Evolutionary conservation across 495 filamentous ascomycete genomes (phyloP).

Genomic region (Xylaria acuta): DNA sequence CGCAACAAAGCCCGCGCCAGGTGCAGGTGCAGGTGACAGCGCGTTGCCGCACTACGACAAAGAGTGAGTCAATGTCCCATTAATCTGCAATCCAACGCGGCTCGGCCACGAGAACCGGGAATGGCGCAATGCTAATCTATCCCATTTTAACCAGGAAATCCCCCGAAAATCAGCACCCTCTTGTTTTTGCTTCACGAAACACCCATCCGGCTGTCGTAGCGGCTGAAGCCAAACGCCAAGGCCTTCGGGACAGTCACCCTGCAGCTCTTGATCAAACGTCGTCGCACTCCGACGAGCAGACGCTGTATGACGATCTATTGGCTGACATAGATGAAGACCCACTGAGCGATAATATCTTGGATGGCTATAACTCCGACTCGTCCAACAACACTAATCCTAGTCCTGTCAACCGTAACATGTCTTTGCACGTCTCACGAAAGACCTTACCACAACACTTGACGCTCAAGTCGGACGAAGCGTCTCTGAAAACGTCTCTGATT

Average conservation of each 20-base stretch:
- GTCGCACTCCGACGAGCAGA: conserved; percentile 35
- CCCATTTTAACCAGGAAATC: conserved; percentile 38
- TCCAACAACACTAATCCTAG: conserved; percentile 37
- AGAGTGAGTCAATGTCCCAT: conserved; percentile 40
- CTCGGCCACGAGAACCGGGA: conserved; percentile 4
- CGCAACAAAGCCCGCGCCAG: conserved; percentile 22
- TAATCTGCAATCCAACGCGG: conserved; percentile 33
- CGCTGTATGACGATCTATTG: conserved; percentile 44
- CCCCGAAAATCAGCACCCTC: conserved; percentile 32
- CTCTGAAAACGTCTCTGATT: conserved; percentile 29
- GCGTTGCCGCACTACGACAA: conserved; percentile 27
- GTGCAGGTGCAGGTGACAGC: conserved; percentile 10
- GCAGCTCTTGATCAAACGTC: conserved; percentile 44
- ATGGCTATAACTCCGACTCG: conserved; percentile 43
- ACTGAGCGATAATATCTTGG: conserved; percentile 42
- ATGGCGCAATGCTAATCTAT: conserved; percentile 32
- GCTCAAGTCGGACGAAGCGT: conserved; percentile 43
- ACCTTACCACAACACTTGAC: conserved; percentile 57
- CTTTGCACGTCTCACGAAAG: conserved; percentile 51
- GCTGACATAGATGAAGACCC: conserved; percentile 46
- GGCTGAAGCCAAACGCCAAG: conserved; percentile 45
- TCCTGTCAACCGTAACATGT: conserved; percentile 46
- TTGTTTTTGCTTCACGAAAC: conserved; percentile 30
- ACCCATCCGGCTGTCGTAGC: conserved; percentile 33
- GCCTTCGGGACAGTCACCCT: conserved; percentile 45